These are phyloP conservation scores for Tolypocladium endophyticum DNA, from an alignment of 2,329 filamentous ascomycete species.

Conservation along the genomic window DNA sequence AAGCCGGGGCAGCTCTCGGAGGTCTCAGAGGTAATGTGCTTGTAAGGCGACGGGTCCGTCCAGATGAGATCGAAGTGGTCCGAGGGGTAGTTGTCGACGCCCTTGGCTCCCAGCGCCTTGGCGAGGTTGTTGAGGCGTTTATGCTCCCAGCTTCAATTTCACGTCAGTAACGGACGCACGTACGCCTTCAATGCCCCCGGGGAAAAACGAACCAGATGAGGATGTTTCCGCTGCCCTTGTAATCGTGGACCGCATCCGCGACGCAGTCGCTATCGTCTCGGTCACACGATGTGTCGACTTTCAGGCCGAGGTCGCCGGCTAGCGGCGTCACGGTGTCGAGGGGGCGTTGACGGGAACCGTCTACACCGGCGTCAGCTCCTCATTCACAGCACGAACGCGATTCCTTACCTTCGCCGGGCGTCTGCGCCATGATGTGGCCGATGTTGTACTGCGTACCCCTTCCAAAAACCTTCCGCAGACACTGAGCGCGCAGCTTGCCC, in stretches of 20 bases:
- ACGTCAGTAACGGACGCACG: not conserved
- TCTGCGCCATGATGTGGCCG: slow-evolving; percentile 46
- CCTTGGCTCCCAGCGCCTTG: slow-evolving; percentile 36
- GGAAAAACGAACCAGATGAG: slow-evolving; percentile 34
- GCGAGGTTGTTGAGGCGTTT: slow-evolving; percentile 39
- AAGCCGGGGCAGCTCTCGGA: slow-evolving; percentile 45
- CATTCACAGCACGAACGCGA: not conserved
- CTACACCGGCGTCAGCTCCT: slow-evolving; percentile 15
- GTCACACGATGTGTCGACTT: slow-evolving; percentile 43
- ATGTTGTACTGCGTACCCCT: slow-evolving; percentile 40
- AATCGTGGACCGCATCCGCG: slow-evolving; percentile 33
- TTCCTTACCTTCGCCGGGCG: slow-evolving; percentile 32
- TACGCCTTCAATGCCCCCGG: not conserved
- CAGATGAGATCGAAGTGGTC: slow-evolving; percentile 45
- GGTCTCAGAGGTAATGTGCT: slow-evolving; percentile 28
- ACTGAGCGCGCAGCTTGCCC: slow-evolving; percentile 47
- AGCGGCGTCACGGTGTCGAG: slow-evolving; percentile 47
- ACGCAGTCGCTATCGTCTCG: slow-evolving; percentile 47
- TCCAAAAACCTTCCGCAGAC: slow-evolving; percentile 47
- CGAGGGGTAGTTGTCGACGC: slow-evolving; percentile 39
- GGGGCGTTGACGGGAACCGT: slow-evolving; percentile 40
- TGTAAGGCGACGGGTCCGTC: slow-evolving; percentile 42
- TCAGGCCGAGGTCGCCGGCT: slow-evolving; percentile 42
- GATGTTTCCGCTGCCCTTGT: slow-evolving; percentile 42
- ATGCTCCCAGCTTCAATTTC: slow-evolving; percentile 43